Evolutionary conservation across 495 filamentous ascomycete species (phyloP), one percentile per base, ranked within the genome.

Genomic region (Penicillium egyptiacum): DNA sequence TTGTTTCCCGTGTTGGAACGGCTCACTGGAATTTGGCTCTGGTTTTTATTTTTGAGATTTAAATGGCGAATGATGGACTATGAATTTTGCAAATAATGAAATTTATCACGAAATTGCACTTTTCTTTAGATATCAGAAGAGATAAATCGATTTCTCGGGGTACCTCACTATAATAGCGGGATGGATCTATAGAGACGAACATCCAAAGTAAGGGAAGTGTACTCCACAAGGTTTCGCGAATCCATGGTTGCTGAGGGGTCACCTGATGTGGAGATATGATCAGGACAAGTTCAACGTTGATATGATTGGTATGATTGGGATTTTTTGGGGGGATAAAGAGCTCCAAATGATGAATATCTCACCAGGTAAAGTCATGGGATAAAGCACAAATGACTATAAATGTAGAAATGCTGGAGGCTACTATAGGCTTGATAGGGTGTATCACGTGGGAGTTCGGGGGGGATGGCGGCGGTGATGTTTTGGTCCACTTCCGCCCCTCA

Each of bases 401-500:
- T 17, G 35, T 8, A 39, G 35, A 7, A 16, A 17, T 39, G 35
- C 33, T 20, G 17, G 22, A 42, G 17, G 7, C 16, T 43, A 22
- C 14, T 31, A 31, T 47, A 47, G 26, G 16, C 45, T 41, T 40
- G 50, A 60, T 60, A 67, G 59, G 59, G 63, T 66, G 53, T 49
- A 66, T 69, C 66, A 69, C 66, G 66, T 69, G 66, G 63, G 57
- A 37, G 53, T 60, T 61, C 53, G 58, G 45, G 44, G 22, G 45
- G 26, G 26, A 48, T 39, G 44, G 28, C 40, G 30, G 25, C 57
- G 48, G 28, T 42, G 30, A 58, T 65, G 65, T 67, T 67, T 67
- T 67, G 65, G 54, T 63, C 62, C 65, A 64, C 64, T 52, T 50
- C 61, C 64, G 64, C 64, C 62, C 65, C 65, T 65, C 62, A 51